Percentiles rank a stretch among this genome's conserved stretches.
Evolutionary conservation across 352 stramenopile species (phyloP).

Genomic region (Phytophthora podocarpi): DNA sequence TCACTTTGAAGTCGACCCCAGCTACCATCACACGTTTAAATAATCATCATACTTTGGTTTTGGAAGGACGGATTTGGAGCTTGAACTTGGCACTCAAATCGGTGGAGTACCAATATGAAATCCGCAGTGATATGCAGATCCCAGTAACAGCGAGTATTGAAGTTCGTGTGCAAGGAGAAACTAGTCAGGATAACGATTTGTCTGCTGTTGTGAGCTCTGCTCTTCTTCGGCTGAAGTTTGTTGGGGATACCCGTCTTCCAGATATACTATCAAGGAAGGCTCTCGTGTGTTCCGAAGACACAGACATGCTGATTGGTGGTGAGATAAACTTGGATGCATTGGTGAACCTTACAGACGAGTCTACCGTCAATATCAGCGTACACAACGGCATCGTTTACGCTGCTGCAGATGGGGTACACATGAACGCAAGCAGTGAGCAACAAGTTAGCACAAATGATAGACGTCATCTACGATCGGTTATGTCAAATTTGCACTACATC

Average conservation of each 20-base stretch:
- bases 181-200: neutral
- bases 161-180: conserved; percentile 1
- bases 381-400: conserved; percentile 20
- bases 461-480: conserved; percentile 7
- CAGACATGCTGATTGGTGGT: conserved; percentile 17
- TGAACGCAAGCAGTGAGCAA: conserved; percentile 11
- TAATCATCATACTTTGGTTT: neutral
- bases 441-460: conserved; percentile 5
- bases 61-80: conserved; percentile 22
- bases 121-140: neutral
- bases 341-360: neutral
- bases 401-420: neutral
- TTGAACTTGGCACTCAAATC: conserved; percentile 20
- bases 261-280: conserved; percentile 12
- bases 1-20: neutral
- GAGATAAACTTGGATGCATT: conserved; percentile 19
- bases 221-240: conserved; percentile 16
- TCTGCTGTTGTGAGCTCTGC: conserved; percentile 3
- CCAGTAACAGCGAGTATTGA: conserved; percentile 13
- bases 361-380: conserved; percentile 7
- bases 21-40: neutral
- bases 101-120: conserved; percentile 27
- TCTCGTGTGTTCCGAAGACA: conserved; percentile 18
- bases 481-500: conserved; percentile 21
- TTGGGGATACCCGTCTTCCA: conserved; percentile 3